Conservation (phyloP, 306 rosid species). For the Urtica urens region DNA sequence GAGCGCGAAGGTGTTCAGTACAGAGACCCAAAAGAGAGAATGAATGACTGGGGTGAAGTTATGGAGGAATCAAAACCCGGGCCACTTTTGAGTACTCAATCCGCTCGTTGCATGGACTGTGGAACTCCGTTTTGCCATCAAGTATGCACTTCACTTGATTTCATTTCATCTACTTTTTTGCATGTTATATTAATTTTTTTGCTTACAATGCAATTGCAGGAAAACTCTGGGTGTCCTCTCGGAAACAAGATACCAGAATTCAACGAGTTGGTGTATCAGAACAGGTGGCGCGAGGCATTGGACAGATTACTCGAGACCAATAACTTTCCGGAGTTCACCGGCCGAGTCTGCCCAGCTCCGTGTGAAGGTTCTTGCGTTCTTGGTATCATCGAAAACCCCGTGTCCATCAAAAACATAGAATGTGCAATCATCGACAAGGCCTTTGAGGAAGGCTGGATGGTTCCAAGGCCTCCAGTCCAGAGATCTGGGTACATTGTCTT, state of each 20-base stretch:
- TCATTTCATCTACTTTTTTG: background rate
- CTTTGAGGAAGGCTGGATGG: constrained; percentile 99
- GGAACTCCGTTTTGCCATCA: constrained; percentile 99
- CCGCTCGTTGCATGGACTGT: constrained; percentile 99
- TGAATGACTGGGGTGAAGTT: constrained; percentile 91
- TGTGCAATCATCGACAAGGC: constrained; percentile 98
- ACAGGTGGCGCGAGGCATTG: constrained; percentile 93
- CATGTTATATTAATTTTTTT: background rate
- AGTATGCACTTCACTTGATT: constrained; percentile 22
- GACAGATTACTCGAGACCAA: constrained; percentile 95
- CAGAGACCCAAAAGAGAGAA: constrained; percentile 74
- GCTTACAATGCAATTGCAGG: constrained; percentile 39
- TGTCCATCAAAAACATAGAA: constrained; percentile 86
- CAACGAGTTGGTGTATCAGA: constrained; percentile 87
- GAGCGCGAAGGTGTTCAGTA: constrained; percentile 93
- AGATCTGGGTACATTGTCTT: constrained; percentile 70
- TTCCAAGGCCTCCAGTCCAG: constrained; percentile 73
- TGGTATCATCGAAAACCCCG: constrained; percentile 80
- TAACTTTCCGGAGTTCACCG: constrained; percentile 97
- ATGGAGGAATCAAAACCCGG: constrained; percentile 88
- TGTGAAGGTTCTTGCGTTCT: constrained; percentile 97
- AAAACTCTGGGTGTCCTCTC: constrained; percentile 93
- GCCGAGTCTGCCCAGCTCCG: constrained; percentile 98
- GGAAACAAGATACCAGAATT: constrained; percentile 98
- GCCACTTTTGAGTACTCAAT: constrained; percentile 84